A percentile compares a stretch with the other conserved stretches of the same genome.
These are phyloP conservation scores for Vachellia collinsii DNA, from an alignment of 306 rosid species.

Conservation along the genomic window DNA sequence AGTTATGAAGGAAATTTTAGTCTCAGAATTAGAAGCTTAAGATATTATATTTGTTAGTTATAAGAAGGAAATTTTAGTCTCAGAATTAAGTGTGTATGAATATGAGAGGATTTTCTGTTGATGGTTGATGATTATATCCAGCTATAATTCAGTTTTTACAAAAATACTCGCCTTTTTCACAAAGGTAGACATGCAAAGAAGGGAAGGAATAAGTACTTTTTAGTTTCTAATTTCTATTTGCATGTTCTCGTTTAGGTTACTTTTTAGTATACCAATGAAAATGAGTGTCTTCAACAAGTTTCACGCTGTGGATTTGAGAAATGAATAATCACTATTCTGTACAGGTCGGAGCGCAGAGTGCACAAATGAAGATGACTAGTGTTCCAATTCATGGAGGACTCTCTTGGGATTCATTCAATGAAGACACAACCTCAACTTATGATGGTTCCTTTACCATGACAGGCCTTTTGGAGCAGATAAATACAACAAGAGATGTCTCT, in stretches of 20 bases:
- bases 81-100: background rate
- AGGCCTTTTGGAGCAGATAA: conserved; percentile 92
- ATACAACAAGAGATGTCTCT: conserved; percentile 87
- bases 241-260: background rate
- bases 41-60: background rate
- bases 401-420: conserved; percentile 84
- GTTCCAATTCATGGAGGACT: conserved; percentile 88
- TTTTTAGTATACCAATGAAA: conserved; percentile 15
- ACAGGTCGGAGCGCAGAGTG: conserved; percentile 85
- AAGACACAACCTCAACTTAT: conserved; percentile 69
- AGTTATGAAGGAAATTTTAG: background rate
- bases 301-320: conserved; percentile 2
- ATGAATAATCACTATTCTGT: conserved; percentile 31
- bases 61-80: conserved; percentile 3
- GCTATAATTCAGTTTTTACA: background rate
- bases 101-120: background rate
- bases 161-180: background rate
- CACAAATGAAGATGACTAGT: conserved; percentile 85
- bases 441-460: conserved; percentile 71
- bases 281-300: conserved; percentile 1
- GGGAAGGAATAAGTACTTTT: background rate
- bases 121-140: background rate
- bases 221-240: conserved; percentile 16
- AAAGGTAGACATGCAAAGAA: background rate
- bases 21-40: conserved; percentile 5